Evolutionary conservation across 164 flowering plant species (phyloP), one percentile per base, ranked within the genome.

Genomic region (Akebia trifoliata): DNA sequence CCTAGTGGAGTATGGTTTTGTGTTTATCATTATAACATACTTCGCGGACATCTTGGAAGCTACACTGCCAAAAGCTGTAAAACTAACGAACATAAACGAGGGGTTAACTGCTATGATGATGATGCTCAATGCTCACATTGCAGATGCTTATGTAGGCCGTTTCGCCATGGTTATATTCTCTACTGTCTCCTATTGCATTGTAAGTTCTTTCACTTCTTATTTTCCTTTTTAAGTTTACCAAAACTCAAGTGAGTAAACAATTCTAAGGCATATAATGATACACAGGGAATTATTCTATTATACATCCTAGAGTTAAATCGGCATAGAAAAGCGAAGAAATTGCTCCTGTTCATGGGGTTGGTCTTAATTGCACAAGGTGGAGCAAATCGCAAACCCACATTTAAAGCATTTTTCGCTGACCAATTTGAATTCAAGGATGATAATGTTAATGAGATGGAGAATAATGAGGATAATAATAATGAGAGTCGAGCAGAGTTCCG

Each of bases 281-380:
- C n/a, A n/a, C n/a, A n/a, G n/a, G n/a, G n/a, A n/a, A n/a, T n/a
- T n/a, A n/a, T n/a, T n/a, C n/a, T n/a, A n/a, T n/a, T n/a, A n/a
- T n/a, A n/a, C n/a, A n/a, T n/a, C n/a, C n/a, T n/a, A n/a, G n/a
- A n/a, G n/a, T n/a, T n/a, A n/a, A n/a, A n/a, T n/a, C n/a, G n/a
- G n/a, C n/a, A n/a, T 31, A 31, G 4, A 31, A 7, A 31, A 7
- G 34, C 3, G 4, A 31, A 3, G 34, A 31, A 31, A 7, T 3
- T 31, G 34, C 34, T 31, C 7, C 34, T 31, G 34, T 31, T 15
- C 26, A 7, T 35, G 54, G 46, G 36, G 2, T 8, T 60, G 30
- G 21, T 60, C 14, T 49, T 60, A 26, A 39, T 50, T 15, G 47
- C 56, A 28, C 24, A 40, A 3, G 64, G 64, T 35, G 30, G 40